A percentile compares a stretch with the other conserved stretches of the same genome.
Conservation (phyloP, 2,329 filamentous ascomycete species). For the Furcasterigmium sp. region DNA sequence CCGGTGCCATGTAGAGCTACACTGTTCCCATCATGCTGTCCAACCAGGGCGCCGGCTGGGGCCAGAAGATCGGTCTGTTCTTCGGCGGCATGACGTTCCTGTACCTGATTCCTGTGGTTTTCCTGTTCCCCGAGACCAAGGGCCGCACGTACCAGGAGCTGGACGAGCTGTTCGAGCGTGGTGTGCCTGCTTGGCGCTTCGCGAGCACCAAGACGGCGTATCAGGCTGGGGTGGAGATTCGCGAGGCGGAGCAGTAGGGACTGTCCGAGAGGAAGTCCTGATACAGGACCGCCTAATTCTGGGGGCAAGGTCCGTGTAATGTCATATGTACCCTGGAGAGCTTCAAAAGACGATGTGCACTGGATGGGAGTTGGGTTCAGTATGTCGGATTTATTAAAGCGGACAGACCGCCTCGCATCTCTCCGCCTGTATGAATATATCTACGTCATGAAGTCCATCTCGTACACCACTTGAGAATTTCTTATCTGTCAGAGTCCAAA, state of each 20-base stretch:
- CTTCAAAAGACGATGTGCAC: too few species aligned
- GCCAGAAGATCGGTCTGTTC: slow-evolving; percentile 11
- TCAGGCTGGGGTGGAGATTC: slow-evolving; percentile 1
- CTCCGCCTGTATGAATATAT: too few species aligned
- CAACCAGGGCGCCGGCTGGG: slow-evolving; percentile 9
- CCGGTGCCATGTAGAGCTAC: slow-evolving; percentile 8
- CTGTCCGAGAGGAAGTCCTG: too few species aligned
- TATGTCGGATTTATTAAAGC: too few species aligned
- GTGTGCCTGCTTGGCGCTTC: slow-evolving; percentile 14
- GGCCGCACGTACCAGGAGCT: slow-evolving; percentile 15
- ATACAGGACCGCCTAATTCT: too few species aligned
- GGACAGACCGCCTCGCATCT: too few species aligned
- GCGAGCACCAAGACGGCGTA: slow-evolving; percentile 1
- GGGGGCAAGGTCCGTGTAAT: too few species aligned
- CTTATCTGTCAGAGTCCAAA: too few species aligned
- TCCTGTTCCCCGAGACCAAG: slow-evolving; percentile 16
- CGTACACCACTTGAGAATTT: too few species aligned
- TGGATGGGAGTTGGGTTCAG: too few species aligned
- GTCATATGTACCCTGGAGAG: too few species aligned
- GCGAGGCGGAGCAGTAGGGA: background rate
- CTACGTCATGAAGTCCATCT: too few species aligned
- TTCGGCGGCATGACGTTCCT: slow-evolving; percentile 14
- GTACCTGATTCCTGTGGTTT: slow-evolving; percentile 9
- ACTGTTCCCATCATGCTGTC: slow-evolving; percentile 15
- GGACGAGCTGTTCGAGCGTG: slow-evolving; percentile 14